phyloP scores from a whole-genome alignment of 2,329 filamentous ascomycete genomes.

The Penicillium sp. region DNA sequence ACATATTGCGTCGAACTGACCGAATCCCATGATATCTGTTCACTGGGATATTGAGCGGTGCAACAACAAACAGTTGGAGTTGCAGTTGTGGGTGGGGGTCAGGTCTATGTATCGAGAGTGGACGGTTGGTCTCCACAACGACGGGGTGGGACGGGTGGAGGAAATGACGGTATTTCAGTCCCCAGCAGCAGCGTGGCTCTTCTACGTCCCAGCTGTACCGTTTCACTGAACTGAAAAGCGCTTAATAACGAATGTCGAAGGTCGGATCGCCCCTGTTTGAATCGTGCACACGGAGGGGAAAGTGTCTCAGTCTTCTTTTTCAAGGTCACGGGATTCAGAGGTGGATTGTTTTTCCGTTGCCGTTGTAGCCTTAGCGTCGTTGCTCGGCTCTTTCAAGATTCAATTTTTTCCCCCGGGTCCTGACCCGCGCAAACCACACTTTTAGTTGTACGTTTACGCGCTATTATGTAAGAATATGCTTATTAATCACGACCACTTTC shows the following conservation, averaged over 20 bases:
- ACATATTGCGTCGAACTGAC: conserved; percentile 87
- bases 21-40: conserved; percentile 72
- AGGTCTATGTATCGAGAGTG: conserved; percentile 10
- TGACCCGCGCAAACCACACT: too few species aligned
- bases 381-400: neutral
- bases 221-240: neutral
- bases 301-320: conserved; percentile 10
- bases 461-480: too few species aligned
- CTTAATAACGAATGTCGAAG: neutral
- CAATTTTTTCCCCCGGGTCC: conserved; percentile 4
- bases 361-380: conserved; percentile 22
- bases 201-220: neutral
- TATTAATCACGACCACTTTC: too few species aligned
- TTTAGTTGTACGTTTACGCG: too few species aligned
- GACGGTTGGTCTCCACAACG: conserved; percentile 34
- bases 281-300: conserved; percentile 18
- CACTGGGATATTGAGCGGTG: conserved; percentile 12
- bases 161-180: conserved; percentile 14
- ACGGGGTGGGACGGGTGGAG: conserved; percentile 29
- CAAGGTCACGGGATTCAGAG: conserved; percentile 29
- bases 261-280: neutral
- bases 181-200: conserved; percentile 6
- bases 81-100: conserved; percentile 23
- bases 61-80: conserved; percentile 18
- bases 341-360: conserved; percentile 19